Evolutionary conservation across 2,329 filamentous ascomycete species (phyloP).

Genomic region (Fusarium fujikuroi): DNA sequence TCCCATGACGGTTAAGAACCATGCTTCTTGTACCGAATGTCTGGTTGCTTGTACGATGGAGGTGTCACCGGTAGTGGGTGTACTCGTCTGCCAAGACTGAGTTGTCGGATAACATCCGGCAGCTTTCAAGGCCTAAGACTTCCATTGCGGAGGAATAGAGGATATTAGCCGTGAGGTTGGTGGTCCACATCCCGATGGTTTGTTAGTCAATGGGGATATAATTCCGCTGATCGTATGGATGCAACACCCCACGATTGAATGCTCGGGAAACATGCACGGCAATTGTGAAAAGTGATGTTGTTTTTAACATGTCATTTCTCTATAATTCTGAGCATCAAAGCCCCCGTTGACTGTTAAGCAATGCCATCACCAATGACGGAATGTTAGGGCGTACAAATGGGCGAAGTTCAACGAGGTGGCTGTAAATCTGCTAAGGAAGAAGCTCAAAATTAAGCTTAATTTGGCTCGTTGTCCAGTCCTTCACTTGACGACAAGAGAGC

Average conservation of each 20-base stretch:
- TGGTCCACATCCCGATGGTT: constrained; percentile 14
- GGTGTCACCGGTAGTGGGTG: constrained; percentile 13
- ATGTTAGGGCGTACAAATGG: neutral
- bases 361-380: neutral
- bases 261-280: constrained; percentile 25
- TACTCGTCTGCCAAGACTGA: constrained; percentile 9
- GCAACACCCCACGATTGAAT: constrained; percentile 16
- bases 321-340: neutral
- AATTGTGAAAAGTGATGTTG: constrained; percentile 3
- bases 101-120: neutral
- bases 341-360: neutral
- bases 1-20: constrained; percentile 25
- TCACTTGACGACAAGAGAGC: neutral
- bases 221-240: constrained; percentile 17
- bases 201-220: constrained; percentile 4
- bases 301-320: neutral
- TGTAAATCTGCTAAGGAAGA: neutral
- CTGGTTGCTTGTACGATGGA: neutral
- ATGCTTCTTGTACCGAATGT: neutral
- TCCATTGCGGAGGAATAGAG: neutral
- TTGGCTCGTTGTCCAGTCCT: neutral
- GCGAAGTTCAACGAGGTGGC: neutral
- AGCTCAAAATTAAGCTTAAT: constrained; percentile 35
- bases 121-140: neutral
- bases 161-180: neutral